Base-by-base conservation (phyloP, 2,329 filamentous ascomycete genomes). In the Hypoxylon sp. region DNA sequence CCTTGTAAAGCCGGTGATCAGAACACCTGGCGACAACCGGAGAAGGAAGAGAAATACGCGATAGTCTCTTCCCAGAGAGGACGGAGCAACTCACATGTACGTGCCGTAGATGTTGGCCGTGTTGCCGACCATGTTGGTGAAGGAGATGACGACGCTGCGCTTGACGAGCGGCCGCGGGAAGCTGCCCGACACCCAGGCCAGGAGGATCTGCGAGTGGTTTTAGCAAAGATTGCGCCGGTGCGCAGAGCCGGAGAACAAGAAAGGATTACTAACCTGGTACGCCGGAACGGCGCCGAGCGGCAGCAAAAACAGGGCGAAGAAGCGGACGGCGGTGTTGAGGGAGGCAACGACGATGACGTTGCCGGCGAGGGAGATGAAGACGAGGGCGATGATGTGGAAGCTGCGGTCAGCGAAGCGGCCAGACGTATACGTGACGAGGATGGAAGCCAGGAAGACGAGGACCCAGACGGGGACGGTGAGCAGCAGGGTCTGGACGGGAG, bases 141-240 rank as follows among this genome's bases (percentile, higher is more conserved):
- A 79, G 7, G 87, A 84, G 48, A 91, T 87, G 3, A 82, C 82
- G 1, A 83, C 82, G 3, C 88, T 88, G 1, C 88, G 81, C 43
- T 88, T 85, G 2, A 86, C 88, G 2, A 88, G 72, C 1, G 89
- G 87, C 72, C 88, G 89, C 0, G 88, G 88, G 29, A 92, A 81
- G 7, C 89, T 87, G 61, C 90, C 89, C 3, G 85, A 84, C 27
- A 91, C 86, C 66, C 82, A 83, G 0, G 88, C 85, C 41, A 91
- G 88, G 20, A 91, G 82, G 58, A 83, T 82, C 61, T 81, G 37
- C 56, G 9, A 17, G 45, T 26, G n/a, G 7, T 3, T 33, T 13
- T n/a, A 33, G 29, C 15, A 5, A 29, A 29, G 11, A 29, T 29
- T 13, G 15, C 29, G 11, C 29, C 13, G 20, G 26, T 42, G 27